phyloP scores from a whole-genome alignment of 148 eudicot genomes.

The Suaeda aralocaspica region DNA sequence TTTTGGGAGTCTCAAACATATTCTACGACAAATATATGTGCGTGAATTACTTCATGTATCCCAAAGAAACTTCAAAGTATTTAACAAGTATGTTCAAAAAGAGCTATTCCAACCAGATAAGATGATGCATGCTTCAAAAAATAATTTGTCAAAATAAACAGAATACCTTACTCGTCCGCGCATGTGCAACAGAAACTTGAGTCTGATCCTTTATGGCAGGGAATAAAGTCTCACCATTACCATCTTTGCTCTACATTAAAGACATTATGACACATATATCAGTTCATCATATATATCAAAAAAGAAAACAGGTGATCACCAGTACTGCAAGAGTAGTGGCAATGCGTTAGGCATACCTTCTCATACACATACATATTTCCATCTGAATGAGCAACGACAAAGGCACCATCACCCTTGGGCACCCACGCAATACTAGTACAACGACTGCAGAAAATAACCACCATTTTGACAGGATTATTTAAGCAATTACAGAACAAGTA shows the following conservation, averaged over 20 bases:
- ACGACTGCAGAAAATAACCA: constrained; percentile 46
- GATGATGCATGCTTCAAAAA: background rate
- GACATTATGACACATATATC: constrained; percentile 6
- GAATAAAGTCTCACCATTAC: constrained; percentile 75
- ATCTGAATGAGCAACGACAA: constrained; percentile 79
- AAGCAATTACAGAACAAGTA: background rate
- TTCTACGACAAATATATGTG: too few relatives aligned
- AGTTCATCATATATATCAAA: constrained; percentile 8
- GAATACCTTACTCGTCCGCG: constrained; percentile 69
- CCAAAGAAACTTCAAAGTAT: too few relatives aligned
- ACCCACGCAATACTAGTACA: constrained; percentile 88
- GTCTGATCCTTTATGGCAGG: constrained; percentile 70
- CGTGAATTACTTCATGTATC: too few relatives aligned
- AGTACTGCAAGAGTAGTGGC: background rate
- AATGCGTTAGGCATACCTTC: constrained; percentile 52
- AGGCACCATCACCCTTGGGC: constrained; percentile 77
- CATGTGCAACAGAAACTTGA: constrained; percentile 79
- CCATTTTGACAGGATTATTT: background rate
- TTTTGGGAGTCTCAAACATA: too few relatives aligned
- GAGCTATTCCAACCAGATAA: too few relatives aligned
- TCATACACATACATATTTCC: constrained; percentile 87
- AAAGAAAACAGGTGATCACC: background rate
- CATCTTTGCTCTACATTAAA: constrained; percentile 66
- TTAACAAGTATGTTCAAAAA: too few relatives aligned
- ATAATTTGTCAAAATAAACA: background rate